These are phyloP conservation scores for Fusarium denticulatum DNA, from an alignment of 2,329 filamentous ascomycete species.

Conservation along the genomic window DNA sequence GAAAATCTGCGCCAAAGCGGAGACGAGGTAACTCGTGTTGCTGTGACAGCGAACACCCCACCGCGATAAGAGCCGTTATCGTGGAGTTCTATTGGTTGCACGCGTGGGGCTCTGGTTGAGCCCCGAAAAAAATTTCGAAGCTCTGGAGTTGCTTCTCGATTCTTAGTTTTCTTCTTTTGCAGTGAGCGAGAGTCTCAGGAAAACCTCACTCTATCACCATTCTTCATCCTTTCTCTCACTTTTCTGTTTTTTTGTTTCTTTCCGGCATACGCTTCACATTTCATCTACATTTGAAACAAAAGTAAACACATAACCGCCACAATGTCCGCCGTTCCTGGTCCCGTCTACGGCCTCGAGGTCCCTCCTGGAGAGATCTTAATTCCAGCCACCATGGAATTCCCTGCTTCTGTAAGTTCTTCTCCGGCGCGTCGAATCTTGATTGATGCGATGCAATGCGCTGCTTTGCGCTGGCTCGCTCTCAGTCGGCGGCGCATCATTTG, in stretches of 20 bases:
- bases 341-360: constrained; percentile 92
- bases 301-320: constrained; percentile 36
- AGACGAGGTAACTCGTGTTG: constrained; percentile 40
- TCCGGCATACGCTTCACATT: not conserved
- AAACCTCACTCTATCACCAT: constrained; percentile 30
- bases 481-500: constrained; percentile 13
- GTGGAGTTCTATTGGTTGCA: constrained; percentile 39
- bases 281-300: not conserved
- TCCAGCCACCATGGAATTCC: constrained; percentile 80
- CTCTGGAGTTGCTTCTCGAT: constrained; percentile 36
- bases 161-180: constrained; percentile 38
- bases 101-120: constrained; percentile 31
- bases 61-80: constrained; percentile 48
- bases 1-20: constrained; percentile 41
- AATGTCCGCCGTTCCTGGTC: constrained; percentile 73
- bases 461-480: not conserved
- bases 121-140: constrained; percentile 50
- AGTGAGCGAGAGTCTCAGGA: constrained; percentile 32
- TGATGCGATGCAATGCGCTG: not conserved
- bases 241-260: constrained; percentile 11
- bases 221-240: constrained; percentile 17
- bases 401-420: constrained; percentile 77
- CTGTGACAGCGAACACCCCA: constrained; percentile 47
- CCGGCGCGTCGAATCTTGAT: not conserved
- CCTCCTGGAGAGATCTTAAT: constrained; percentile 85